These are phyloP conservation scores for Oidium heveae DNA, from an alignment of 2,329 filamentous ascomycete species.

Conservation along the genomic window DNA sequence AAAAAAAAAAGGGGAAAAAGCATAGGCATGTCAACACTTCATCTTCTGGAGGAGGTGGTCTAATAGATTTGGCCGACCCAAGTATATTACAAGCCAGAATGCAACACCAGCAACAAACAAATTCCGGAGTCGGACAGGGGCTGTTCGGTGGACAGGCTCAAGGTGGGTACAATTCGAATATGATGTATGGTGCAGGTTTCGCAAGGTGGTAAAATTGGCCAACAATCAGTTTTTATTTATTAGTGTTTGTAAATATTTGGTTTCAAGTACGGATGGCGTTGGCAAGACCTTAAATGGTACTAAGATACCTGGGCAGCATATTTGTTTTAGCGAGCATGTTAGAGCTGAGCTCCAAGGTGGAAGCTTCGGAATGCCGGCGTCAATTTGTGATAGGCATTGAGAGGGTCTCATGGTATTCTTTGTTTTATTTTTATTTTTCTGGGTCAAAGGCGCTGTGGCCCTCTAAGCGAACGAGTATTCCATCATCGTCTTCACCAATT, in stretches of 20 bases:
- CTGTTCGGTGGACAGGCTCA: conserved; percentile 69
- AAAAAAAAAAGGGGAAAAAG: conserved; percentile 99
- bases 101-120: conserved; percentile 65
- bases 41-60: conserved; percentile 95
- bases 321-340: conserved; percentile 23
- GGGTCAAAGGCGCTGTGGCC: conserved; percentile 8
- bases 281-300: conserved; percentile 10
- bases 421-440: neutral
- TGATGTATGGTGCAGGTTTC: conserved; percentile 55
- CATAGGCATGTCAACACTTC: conserved; percentile 99
- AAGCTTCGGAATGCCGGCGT: conserved; percentile 15
- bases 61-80: conserved; percentile 99
- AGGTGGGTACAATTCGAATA: conserved; percentile 82
- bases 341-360: conserved; percentile 15
- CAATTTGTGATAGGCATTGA: conserved; percentile 10
- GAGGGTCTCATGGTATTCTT: conserved; percentile 4
- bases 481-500: conserved; percentile 42
- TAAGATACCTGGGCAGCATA: conserved; percentile 14
- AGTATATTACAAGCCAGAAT: conserved; percentile 97
- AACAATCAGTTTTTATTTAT: conserved; percentile 8
- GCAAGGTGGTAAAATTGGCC: conserved; percentile 34
- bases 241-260: conserved; percentile 12
- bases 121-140: conserved; percentile 65
- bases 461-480: conserved; percentile 26
- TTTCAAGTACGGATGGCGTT: conserved; percentile 13